Base-by-base conservation (phyloP, 441 rosid species). In the Arabidopsis lyrata region DNA sequence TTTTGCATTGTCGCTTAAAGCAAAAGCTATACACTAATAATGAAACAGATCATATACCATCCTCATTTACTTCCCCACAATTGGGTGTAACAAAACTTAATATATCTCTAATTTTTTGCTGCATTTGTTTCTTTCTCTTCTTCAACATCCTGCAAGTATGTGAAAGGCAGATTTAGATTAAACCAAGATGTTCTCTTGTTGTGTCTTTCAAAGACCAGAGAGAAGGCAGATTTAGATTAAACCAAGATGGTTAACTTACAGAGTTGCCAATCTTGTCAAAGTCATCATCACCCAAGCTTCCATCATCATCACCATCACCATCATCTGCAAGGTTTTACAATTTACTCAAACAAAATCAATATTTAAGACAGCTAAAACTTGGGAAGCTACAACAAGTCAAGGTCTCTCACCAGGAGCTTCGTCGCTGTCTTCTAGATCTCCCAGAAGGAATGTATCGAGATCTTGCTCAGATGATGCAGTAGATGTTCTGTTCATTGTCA, bases 201-300 rank as follows among this genome's bases (percentile, higher is more conserved):
- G 61, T 55, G 45, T 20, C 9, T 54, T 14, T 55, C 20, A 12
- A 56, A 12, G 47, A 52, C 68, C 63, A 31, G 15, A 52, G 14
- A 41, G 18, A 20, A 44, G 27, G 27, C 27, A 24, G 27, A 24
- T 24, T 24, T 24, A 24, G 3, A 24, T 24, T 24, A 24, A 24
- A 24, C 27, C 27, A 24, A 24, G 27, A 24, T 24, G 27, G 52
- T 12, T 67, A 41, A 75, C 90, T 87, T 85, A 92, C 98, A 29
- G 96, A 86, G 77, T 83, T 88, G 52, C 78, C 93, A n/a, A 88
- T 88, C 84, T 87, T 87, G 88, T 88, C 95, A 72, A 92, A 90
- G 80, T 92, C 97, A 85, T 92, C 98, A 84, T 92, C 98, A 66
- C 75, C 89, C 49, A 90, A 74, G 82, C 85, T 86, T 67, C 79